Evolutionary conservation across 441 rosid genomes (phyloP), one percentile per base, ranked within the genome.

Genomic region (Adansonia madagascariensis): DNA sequence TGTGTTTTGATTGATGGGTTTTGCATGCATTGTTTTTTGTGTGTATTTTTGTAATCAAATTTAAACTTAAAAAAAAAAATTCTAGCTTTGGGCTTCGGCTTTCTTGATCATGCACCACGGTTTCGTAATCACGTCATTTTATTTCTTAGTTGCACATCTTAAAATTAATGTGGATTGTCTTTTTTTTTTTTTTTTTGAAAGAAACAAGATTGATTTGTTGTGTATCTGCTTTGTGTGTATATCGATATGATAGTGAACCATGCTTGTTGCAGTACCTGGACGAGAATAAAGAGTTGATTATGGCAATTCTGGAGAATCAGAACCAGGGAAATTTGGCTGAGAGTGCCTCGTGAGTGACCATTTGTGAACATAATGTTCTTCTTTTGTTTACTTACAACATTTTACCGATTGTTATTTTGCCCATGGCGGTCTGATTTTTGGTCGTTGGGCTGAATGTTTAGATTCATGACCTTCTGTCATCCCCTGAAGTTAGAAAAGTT

Each of bases 271-370:
- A 71, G 81, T 78, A 14, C 60, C 77, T 82, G 65, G 84, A 82
- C 24, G 84, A 82, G 75, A 82, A 82, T 60, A 82, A 75, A 62
- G 72, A 82, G 80, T 72, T 82, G 84, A 82, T 82, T 6, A 47
- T 82, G 75, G 82, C 74, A 31, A 78, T 82, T 59, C 12, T 78
- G 82, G 82, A 82, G 20, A 41, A 72, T 71, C 79, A 82, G 17
- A 75, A 64, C 53, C 74, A 46, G 62, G 82, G 82, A 43, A 82
- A 61, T 39, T 31, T 53, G 17, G 65, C 78, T 17, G 84, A 82
- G 53, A 63, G 53, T 60, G 72, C 77, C 46, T 9, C 70, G 82
- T 78, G 66, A 81, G 84, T 75, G 71, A 56, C 72, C 64, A 7
- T 11, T 70, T 76, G 14, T 67, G 10, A 11, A 24, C 71, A 60